Conservation (phyloP, 1,284 basidiomycete species). For the Melampsora larici-populina region DNA sequence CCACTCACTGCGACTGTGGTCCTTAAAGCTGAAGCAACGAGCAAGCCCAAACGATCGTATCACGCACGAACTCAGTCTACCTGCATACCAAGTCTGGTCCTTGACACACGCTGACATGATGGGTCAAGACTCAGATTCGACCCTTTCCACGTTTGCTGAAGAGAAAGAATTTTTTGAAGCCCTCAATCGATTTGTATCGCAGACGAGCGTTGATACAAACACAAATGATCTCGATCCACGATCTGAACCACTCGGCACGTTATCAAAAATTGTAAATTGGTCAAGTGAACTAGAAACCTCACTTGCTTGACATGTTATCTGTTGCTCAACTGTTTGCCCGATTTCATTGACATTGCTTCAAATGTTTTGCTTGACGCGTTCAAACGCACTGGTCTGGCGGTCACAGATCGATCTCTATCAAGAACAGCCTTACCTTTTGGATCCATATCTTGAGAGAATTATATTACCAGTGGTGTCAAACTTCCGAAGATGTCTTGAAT, state of each 20-base stretch:
- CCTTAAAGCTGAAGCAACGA: too few relatives aligned
- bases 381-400: too few relatives aligned
- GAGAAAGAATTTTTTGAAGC: constrained; percentile 26
- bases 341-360: constrained; percentile 7
- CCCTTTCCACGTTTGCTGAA: constrained; percentile 16
- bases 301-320: background rate
- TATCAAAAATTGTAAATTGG: constrained; percentile 2
- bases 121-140: background rate
- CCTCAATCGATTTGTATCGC: constrained; percentile 14
- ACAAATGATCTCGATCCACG: background rate
- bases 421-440: constrained; percentile 89
- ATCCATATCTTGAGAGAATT: constrained; percentile 83
- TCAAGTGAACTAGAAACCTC: background rate
- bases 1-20: too few relatives aligned
- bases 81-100: too few relatives aligned
- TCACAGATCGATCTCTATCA: constrained; percentile 81
- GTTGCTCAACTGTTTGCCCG: background rate
- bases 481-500: constrained; percentile 64
- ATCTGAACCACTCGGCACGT: background rate
- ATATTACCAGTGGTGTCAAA: constrained; percentile 70
- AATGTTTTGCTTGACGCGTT: background rate
- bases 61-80: too few relatives aligned
- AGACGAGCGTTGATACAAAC: background rate
- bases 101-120: background rate
- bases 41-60: too few relatives aligned